Percentiles rank a stretch among this genome's conserved stretches.
Evolutionary conservation across 1,284 basidiomycete species (phyloP).

Genomic region (Trichosporon inkin): DNA sequence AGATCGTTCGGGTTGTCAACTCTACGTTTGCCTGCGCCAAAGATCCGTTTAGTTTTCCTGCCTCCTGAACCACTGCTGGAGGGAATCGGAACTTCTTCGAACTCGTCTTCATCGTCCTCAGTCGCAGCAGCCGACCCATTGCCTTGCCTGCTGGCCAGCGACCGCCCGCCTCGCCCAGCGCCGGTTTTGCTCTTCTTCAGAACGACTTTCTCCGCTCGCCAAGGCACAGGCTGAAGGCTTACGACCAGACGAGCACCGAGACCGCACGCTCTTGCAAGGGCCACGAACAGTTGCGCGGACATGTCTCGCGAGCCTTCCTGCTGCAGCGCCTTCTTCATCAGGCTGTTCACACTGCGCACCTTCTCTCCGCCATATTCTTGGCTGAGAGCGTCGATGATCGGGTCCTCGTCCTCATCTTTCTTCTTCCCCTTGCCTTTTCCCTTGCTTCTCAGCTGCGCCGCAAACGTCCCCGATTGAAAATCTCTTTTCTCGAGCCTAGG

Average conservation of each 20-base stretch:
- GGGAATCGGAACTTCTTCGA: slow-evolving; percentile 49
- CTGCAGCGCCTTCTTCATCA: slow-evolving; percentile 84
- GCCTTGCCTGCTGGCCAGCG: slow-evolving; percentile 36
- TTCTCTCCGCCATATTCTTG: slow-evolving; percentile 60
- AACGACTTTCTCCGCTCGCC: slow-evolving; percentile 56
- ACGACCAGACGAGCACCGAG: slow-evolving; percentile 84
- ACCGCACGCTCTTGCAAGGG: slow-evolving; percentile 77
- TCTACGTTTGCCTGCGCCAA: slow-evolving; percentile 30
- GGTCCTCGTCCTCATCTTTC: slow-evolving; percentile 37
- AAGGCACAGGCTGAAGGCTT: slow-evolving; percentile 85
- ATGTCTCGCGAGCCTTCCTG: slow-evolving; percentile 77
- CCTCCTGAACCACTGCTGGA: background rate
- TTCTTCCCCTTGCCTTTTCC: slow-evolving; percentile 50
- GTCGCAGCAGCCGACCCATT: slow-evolving; percentile 30
- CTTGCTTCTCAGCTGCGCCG: background rate
- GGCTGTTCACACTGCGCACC: slow-evolving; percentile 70
- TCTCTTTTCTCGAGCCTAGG: slow-evolving; percentile 20
- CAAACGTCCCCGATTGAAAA: background rate
- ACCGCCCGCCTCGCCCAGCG: slow-evolving; percentile 31
- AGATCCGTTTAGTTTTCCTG: slow-evolving; percentile 52
- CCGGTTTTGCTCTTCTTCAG: slow-evolving; percentile 34
- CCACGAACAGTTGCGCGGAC: slow-evolving; percentile 86
- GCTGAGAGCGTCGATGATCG: slow-evolving; percentile 35
- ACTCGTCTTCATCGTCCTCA: slow-evolving; percentile 37
- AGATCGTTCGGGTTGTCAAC: slow-evolving; percentile 40